Evolutionary conservation across 176 grass and related monocot genomes (phyloP).

Genomic region (Melocanna baccifera): DNA sequence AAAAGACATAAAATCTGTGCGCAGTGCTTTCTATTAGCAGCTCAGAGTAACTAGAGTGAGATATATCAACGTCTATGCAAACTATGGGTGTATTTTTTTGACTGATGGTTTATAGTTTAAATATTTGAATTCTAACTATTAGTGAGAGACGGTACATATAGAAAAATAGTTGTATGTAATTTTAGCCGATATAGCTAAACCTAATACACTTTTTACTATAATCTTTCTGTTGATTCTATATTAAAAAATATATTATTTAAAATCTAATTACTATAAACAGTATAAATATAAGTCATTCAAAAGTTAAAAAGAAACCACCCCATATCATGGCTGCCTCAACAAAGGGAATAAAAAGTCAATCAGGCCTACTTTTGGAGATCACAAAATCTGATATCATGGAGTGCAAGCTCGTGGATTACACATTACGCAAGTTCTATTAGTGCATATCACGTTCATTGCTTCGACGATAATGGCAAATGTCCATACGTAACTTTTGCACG

Average conservation of each 20-base stretch:
- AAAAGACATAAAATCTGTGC: not conserved
- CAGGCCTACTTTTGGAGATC: not conserved
- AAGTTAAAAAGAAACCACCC: too few relatives aligned
- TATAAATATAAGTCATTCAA: too few relatives aligned
- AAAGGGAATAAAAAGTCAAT: not conserved
- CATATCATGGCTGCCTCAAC: constrained; percentile 19
- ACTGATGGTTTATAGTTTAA: too few relatives aligned
- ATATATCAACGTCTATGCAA: not conserved
- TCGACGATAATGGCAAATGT: not conserved
- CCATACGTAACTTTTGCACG: not conserved
- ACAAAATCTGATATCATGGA: constrained; percentile 2
- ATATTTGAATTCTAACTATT: too few relatives aligned
- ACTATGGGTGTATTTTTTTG: too few relatives aligned
- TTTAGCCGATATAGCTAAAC: too few relatives aligned
- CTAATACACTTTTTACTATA: too few relatives aligned
- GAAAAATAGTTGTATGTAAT: too few relatives aligned
- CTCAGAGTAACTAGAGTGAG: not conserved
- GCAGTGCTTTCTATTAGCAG: not conserved
- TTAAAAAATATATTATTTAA: too few relatives aligned
- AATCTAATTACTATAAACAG: too few relatives aligned
- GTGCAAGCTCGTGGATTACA: constrained; percentile 3
- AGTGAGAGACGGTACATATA: too few relatives aligned
- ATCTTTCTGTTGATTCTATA: too few relatives aligned
- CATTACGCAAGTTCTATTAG: not conserved
- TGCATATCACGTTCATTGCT: not conserved